Percentiles rank a stretch among this genome's conserved stretches.
Evolutionary conservation across 2,329 filamentous ascomycete species (phyloP).

Genomic region (Cryphonectria japonica): DNA sequence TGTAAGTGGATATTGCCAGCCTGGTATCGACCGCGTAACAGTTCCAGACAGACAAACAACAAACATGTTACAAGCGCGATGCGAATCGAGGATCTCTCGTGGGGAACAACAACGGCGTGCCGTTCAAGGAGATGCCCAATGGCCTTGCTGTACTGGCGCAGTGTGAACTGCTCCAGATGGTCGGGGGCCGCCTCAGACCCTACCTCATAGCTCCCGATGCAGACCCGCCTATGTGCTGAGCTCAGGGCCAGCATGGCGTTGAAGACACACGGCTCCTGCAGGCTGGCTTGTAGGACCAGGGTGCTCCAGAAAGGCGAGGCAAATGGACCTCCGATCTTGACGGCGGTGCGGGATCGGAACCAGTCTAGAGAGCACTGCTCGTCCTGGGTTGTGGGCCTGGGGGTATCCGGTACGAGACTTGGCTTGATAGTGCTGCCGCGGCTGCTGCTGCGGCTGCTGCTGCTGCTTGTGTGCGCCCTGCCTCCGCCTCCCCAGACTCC

Average conservation of each 20-base stretch:
- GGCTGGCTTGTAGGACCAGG: constrained; percentile 43
- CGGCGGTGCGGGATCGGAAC: constrained; percentile 45
- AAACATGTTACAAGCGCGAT: constrained; percentile 45
- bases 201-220: background rate
- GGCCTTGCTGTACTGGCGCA: constrained; percentile 44
- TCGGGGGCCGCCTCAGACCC: constrained; percentile 21
- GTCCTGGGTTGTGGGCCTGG: constrained; percentile 32
- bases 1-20: constrained; percentile 46
- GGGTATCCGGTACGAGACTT: background rate
- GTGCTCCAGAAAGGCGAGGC: constrained; percentile 43
- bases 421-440: background rate
- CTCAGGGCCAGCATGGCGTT: constrained; percentile 46
- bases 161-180: constrained; percentile 33
- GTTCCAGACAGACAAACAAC: constrained; percentile 42
- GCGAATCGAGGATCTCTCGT: constrained; percentile 35
- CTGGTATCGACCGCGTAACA: constrained; percentile 42
- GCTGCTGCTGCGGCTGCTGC: too few relatives aligned
- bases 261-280: constrained; percentile 44
- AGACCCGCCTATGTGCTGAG: constrained; percentile 38
- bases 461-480: background rate
- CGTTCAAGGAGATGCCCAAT: constrained; percentile 41
- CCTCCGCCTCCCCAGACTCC: constrained; percentile 32
- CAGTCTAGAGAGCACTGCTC: constrained; percentile 45
- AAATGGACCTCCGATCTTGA: constrained; percentile 44
- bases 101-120: background rate